Evolutionary conservation across 495 filamentous ascomycete genomes (phyloP), one percentile per base, ranked within the genome.

Genomic region (Beverwykella pulmonaria): DNA sequence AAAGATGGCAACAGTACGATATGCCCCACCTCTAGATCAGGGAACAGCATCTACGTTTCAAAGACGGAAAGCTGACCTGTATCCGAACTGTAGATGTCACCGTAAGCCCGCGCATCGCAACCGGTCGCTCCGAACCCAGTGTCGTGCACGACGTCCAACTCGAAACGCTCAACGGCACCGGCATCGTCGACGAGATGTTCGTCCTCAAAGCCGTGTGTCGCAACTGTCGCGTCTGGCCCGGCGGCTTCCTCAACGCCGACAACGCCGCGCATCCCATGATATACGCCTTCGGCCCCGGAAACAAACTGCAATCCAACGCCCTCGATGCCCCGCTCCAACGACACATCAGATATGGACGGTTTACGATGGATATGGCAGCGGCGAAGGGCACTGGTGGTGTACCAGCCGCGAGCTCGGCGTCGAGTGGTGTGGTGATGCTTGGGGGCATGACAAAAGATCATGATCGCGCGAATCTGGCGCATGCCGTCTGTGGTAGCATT

Each of bases 251-350:
- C 26, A 53, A 72, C 64, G 29, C 60, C 20, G 57, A 65, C 25
- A 57, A 61, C 25, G 61, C 55, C 12, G 52, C 54, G 7, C 61
- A 70, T 36, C 72, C 72, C 3, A 71, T 66, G 67, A 73, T 74
- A 30, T 74, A 68, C 54, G 72, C 70, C 32, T 69, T 74, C 47
- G 72, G 72, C 19, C 72, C 70, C 2, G 67, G 59, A 6, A 59
- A 57, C 34, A 20, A 26, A 6, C 34, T 74, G 14, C 32, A 52
- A 14, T 64, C 58, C 5, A 44, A 72, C 41, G 41, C 63, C 1
- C 48, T 39, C n/a, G 23, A 57, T 22, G 72, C 70, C 1, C 60
- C 66, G 15, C 56, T 74, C 12, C 41, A 60, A 20, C 30, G 63
- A 3, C 72, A 74, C 44, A 19, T 63, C 34, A 22, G 41, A 10